phyloP scores from a whole-genome alignment of 2,329 filamentous ascomycete genomes.

The Pseudogymnoascus sp. region DNA sequence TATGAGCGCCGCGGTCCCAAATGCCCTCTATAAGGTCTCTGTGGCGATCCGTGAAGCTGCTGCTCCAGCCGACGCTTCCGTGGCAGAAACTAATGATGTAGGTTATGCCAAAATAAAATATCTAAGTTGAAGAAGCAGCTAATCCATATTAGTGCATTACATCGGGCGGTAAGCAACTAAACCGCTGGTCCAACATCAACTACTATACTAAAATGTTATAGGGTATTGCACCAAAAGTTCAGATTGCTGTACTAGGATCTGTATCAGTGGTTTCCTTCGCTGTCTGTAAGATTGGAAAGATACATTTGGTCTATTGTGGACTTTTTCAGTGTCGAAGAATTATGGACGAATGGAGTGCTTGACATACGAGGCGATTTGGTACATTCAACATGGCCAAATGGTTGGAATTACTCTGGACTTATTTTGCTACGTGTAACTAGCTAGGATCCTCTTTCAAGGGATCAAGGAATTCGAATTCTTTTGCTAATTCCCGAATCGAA shows the following conservation, averaged over 20 bases:
- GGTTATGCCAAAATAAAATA: slow-evolving; percentile 26
- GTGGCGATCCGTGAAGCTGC: no score
- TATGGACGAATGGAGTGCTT: not conserved
- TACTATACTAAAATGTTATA: not conserved
- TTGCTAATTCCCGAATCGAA: not conserved
- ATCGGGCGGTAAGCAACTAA: not conserved
- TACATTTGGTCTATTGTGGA: not conserved
- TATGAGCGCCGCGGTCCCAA: slow-evolving; percentile 28
- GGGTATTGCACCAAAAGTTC: not conserved
- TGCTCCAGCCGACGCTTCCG: no score
- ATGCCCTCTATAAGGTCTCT: no score
- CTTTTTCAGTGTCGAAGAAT: not conserved
- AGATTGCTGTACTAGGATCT: not conserved
- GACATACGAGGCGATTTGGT: not conserved
- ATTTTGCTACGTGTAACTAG: not conserved
- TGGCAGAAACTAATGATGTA: no score
- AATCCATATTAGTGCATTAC: not conserved
- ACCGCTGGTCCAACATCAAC: not conserved
- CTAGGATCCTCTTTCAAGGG: not conserved
- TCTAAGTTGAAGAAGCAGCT: slow-evolving; percentile 27
- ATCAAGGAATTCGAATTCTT: not conserved
- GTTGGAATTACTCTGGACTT: not conserved
- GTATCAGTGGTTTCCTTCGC: not conserved
- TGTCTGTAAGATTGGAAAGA: not conserved
- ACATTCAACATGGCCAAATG: not conserved